Conservation (phyloP, 1,284 basidiomycete genomes). For the Pyrrhoderma lamaoense region DNA sequence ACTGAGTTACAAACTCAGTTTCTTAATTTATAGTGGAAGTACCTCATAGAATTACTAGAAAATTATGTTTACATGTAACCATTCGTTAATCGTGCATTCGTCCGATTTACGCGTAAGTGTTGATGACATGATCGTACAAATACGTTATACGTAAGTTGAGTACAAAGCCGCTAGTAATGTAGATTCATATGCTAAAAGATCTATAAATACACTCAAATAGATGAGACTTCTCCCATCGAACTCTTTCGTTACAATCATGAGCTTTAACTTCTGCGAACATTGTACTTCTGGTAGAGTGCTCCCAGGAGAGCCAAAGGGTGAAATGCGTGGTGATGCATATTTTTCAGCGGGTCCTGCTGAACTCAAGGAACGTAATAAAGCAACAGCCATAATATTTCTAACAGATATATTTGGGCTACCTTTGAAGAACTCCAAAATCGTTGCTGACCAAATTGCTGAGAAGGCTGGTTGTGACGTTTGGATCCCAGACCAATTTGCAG, state of each 20-base stretch:
- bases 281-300: conserved; percentile 18
- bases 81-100: no score
- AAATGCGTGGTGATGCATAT: conserved; percentile 17
- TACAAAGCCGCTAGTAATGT: no score
- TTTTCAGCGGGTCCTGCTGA: conserved; percentile 14
- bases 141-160: no score
- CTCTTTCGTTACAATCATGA: conserved; percentile 3
- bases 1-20: no score
- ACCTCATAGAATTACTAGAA: no score
- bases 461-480: conserved; percentile 52
- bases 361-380: conserved; percentile 8
- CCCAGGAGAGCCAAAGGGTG: conserved; percentile 18
- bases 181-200: no score
- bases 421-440: conserved; percentile 51
- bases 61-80: no score
- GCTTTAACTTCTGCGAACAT: conserved; percentile 17
- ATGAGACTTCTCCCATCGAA: background rate
- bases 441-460: conserved; percentile 53
- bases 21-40: no score
- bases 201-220: no score
- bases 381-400: conserved; percentile 43
- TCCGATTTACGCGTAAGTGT: no score
- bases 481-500: conserved; percentile 48
- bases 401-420: conserved; percentile 55
- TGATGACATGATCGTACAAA: no score